phyloP scores from a whole-genome alignment of 2,329 filamentous ascomycete genomes.

The Zymoseptoria tritici region DNA sequence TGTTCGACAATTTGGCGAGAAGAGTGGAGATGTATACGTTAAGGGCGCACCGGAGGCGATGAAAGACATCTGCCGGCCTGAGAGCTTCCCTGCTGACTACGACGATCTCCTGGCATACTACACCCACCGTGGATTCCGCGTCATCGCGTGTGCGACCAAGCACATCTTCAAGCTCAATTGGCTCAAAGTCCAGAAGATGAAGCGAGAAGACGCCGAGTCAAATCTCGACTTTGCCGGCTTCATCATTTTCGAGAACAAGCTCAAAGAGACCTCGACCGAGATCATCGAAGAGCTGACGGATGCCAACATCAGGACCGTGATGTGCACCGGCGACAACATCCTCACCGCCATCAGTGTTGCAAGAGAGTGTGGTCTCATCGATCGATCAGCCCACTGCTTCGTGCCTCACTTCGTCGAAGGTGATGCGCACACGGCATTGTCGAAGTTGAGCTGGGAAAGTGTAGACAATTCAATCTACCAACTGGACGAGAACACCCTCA shows the following conservation, averaged over 20 bases:
- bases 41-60: slow-evolving; percentile 97
- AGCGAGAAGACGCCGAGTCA: slow-evolving; percentile 73
- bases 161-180: slow-evolving; percentile 81
- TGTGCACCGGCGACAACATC: slow-evolving; percentile 98
- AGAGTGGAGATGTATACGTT: slow-evolving; percentile 80
- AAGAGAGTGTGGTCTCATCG: slow-evolving; percentile 77
- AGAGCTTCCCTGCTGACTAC: slow-evolving; percentile 81
- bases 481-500: slow-evolving; percentile 70
- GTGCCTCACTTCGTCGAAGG: slow-evolving; percentile 81
- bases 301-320: slow-evolving; percentile 80
- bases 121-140: slow-evolving; percentile 90
- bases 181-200: slow-evolving; percentile 94
- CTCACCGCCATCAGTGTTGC: slow-evolving; percentile 93
- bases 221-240: slow-evolving; percentile 85
- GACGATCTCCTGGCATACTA: slow-evolving; percentile 84
- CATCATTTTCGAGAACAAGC: slow-evolving; percentile 97
- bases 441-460: slow-evolving; percentile 79
- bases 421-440: slow-evolving; percentile 64
- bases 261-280: slow-evolving; percentile 76
- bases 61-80: slow-evolving; percentile 79
- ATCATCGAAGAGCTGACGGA: slow-evolving; percentile 75
- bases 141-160: slow-evolving; percentile 90
- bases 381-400: slow-evolving; percentile 79
- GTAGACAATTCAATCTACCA: slow-evolving; percentile 78
- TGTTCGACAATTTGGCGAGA: slow-evolving; percentile 77